Conservation (phyloP, 2,329 filamentous ascomycete genomes). For the Xylariaceae sp. region DNA sequence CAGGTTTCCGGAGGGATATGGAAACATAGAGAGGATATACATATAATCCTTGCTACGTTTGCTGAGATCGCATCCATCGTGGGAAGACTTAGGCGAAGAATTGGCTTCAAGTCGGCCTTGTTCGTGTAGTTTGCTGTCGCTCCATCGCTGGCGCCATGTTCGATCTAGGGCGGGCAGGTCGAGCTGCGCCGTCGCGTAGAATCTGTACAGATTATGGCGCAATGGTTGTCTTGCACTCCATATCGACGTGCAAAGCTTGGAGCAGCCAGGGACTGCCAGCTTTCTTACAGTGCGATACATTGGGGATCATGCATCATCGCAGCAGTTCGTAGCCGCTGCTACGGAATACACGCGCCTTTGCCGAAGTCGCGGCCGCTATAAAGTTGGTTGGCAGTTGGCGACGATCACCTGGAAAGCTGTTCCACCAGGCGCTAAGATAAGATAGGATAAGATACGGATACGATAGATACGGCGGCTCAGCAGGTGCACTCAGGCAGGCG, state of each 20-base stretch:
- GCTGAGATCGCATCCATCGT: conserved; percentile 10
- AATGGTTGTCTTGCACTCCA: conserved; percentile 1
- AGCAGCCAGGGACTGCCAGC: conserved; percentile 21
- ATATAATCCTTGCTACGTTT: conserved; percentile 35
- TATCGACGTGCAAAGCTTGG: conserved; percentile 17
- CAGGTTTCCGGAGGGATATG: conserved; percentile 80
- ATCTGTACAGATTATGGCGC: conserved; percentile 9
- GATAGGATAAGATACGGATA: not conserved
- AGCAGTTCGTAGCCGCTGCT: not conserved
- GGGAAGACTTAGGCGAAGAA: not conserved
- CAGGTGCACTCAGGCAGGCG: no score
- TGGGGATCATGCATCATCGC: conserved; percentile 20
- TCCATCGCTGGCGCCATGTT: conserved; percentile 50
- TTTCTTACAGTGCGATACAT: conserved; percentile 26
- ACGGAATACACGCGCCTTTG: not conserved
- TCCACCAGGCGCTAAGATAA: not conserved
- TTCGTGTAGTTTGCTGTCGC: conserved; percentile 8
- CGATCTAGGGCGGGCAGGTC: conserved; percentile 44
- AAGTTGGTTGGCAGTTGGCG: not conserved
- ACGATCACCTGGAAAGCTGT: not conserved
- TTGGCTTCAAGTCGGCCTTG: not conserved
- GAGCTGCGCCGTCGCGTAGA: conserved; percentile 31
- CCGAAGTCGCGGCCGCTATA: not conserved
- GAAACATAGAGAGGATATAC: conserved; percentile 89
- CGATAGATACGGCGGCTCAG: no score